phyloP scores from a whole-genome alignment of 2,329 filamentous ascomycete species.

The Pseudogymnoascus sp. region DNA sequence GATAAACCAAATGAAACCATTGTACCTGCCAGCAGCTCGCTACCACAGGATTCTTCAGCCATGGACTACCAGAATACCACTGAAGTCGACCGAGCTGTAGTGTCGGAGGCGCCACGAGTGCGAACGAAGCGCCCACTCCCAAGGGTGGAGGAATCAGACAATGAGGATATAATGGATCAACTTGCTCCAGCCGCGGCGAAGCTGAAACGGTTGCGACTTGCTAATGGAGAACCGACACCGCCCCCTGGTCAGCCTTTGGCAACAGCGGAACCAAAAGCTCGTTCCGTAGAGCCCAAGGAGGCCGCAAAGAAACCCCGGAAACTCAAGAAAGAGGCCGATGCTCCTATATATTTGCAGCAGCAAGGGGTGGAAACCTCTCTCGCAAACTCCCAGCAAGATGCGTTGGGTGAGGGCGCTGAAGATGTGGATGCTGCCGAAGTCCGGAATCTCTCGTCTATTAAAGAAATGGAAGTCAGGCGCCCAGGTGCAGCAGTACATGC shows the following conservation, averaged over 20 bases:
- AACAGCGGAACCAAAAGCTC: constrained; percentile 13
- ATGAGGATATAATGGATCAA: constrained; percentile 55
- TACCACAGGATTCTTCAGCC: background rate
- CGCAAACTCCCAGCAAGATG: constrained; percentile 47
- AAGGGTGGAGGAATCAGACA: constrained; percentile 24
- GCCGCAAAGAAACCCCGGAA: constrained; percentile 23
- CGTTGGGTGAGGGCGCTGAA: constrained; percentile 50
- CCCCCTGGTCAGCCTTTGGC: constrained; percentile 19
- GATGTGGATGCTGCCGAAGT: constrained; percentile 67
- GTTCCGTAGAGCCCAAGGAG: constrained; percentile 24
- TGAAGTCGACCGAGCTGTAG: background rate
- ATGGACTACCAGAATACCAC: background rate
- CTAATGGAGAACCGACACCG: constrained; percentile 23
- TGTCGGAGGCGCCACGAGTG: background rate
- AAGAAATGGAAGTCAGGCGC: constrained; percentile 62
- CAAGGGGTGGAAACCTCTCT: constrained; percentile 60
- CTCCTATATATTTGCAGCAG: constrained; percentile 56
- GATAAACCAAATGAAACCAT: constrained; percentile 17
- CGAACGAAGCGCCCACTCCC: constrained; percentile 38
- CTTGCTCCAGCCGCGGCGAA: constrained; percentile 71
- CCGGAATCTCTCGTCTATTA: constrained; percentile 66
- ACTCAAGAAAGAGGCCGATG: constrained; percentile 56
- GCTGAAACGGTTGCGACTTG: constrained; percentile 48
- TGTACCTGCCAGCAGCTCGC: constrained; percentile 18
- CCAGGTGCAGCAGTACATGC: constrained; percentile 25